Conservation (phyloP, 1,284 basidiomycete species). For the Taiwanofungus camphoratus region DNA sequence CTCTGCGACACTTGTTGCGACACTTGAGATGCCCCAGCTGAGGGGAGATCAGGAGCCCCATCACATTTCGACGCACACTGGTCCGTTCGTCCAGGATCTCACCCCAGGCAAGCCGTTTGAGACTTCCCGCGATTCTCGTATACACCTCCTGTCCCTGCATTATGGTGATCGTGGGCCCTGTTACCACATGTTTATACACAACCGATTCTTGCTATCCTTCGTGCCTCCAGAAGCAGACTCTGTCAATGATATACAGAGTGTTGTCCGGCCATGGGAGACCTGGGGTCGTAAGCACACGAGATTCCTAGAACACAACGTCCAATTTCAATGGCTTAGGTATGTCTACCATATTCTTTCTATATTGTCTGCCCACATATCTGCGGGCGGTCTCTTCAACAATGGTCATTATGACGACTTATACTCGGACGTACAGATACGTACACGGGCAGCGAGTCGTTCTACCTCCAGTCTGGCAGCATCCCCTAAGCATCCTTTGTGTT, state of each 20-base stretch:
- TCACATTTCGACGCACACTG: slow-evolving; percentile 24
- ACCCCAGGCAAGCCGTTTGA: slow-evolving; percentile 30
- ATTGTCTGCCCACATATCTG: background rate
- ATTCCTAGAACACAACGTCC: slow-evolving; percentile 26
- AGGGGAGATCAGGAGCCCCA: slow-evolving; percentile 9
- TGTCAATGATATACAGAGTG: background rate
- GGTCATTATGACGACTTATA: background rate
- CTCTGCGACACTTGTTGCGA: slow-evolving; percentile 16
- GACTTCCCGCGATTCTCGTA: slow-evolving; percentile 32
- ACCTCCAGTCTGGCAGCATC: slow-evolving; percentile 13
- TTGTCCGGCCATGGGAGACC: slow-evolving; percentile 30
- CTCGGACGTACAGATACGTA: slow-evolving; percentile 36
- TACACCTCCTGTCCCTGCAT: slow-evolving; percentile 39
- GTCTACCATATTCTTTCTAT: background rate
- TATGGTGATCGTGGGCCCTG: slow-evolving; percentile 24
- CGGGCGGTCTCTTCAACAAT: too few species aligned
- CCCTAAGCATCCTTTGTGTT: slow-evolving; percentile 8
- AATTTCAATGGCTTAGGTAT: slow-evolving; percentile 23
- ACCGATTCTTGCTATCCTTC: slow-evolving; percentile 28
- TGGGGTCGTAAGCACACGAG: slow-evolving; percentile 43
- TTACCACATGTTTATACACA: slow-evolving; percentile 34
- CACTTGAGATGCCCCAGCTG: slow-evolving; percentile 6
- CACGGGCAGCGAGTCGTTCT: slow-evolving; percentile 37
- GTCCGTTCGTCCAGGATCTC: slow-evolving; percentile 33
- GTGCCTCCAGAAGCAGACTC: slow-evolving; percentile 11